Base-by-base conservation (phyloP, 495 filamentous ascomycete species). In the Annulohypoxylon nitens region DNA sequence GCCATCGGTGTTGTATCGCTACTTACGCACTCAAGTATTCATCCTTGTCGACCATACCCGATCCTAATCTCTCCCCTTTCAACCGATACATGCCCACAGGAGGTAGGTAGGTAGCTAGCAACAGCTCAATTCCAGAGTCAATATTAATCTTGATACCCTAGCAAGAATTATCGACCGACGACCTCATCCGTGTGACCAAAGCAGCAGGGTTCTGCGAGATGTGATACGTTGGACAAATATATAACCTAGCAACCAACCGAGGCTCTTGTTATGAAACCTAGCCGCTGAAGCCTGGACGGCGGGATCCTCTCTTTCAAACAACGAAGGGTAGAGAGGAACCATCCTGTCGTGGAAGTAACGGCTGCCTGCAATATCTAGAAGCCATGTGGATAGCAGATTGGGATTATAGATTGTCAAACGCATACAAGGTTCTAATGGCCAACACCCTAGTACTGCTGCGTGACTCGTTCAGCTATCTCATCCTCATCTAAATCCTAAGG, bases 171-270 rank as follows among this genome's bases (percentile, higher is more conserved):
- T 23, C 65, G 70, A 66, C 34, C 25, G 60, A 64, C 48, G 61
- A 61, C 70, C 30, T 54, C 47, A 69, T 73, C 58, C 59, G 70
- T 73, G 65, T 45, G 30, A 74, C 65, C 37, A 23, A 54, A 47
- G 45, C 48, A 9, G 47, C 10, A 55, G 37, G 41, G 39, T 67
- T 25, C 34, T 69, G 50, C 9, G 14, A 57, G 20, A 57, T 62
- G 61, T 70, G 66, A 70, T 23, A 74, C 62, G 71, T 74, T 54
- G 43, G 41, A 74, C 71, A 66, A 67, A 61, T 62, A 5, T 47
- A 37, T 50, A 20, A 48, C 18, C 41, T 36, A 53, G 33, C 51
- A 64, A 41, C 25, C 51, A 64, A 41, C 25, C 34, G 12, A 67
- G n/a, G 43, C 62, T 60, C 64, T 18, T 14, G 53, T 43, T 23